Base-by-base conservation (phyloP, 768 basidiomycete species). In the Tulasnella sp. region DNA sequence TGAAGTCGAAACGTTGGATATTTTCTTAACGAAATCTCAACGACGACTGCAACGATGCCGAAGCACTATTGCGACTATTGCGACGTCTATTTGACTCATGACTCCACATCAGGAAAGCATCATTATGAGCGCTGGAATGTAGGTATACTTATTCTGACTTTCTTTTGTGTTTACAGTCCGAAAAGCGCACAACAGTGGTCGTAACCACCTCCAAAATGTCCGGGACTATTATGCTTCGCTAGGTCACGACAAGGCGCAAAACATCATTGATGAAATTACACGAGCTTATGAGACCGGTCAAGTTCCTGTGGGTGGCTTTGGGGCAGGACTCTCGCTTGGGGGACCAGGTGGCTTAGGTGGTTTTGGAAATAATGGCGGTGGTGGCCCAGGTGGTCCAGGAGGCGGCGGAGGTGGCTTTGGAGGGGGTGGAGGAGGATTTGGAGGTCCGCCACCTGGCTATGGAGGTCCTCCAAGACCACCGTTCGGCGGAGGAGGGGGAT, bases 191-290 rank as follows among this genome's bases (percentile, higher is more conserved):
- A 98, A 99, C 73, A 90, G 86, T 60, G 96, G 96, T 64, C 80
- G 94, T 60, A 99, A 99, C 73, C 96, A 99, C 69, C 79, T 98
- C 41, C 78, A 90, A 41, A 99, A 99, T 70, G 94, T 99, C 60
- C 76, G 91, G 61, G 94, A 98, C 67, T 99, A 98, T 71, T 99
- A 96, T 73, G 90, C 92, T 11, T 92, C 68, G 11, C 65, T 76
- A 53, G 74, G 74, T 58, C 92, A 97, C 72, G 93, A 98, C 78
- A 94, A 94, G 71, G 93, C 94, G 17, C 96, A 99, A 72, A 91
- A 75, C 66, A 92, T 98, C 70, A 98, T 99, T 69, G 94, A 99
- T 79, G 90, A 94, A 72, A 98, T 99, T 71, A 93, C 92, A 38
- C 83, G 87, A 21, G 84, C 87, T 24, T 96, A 94, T 68, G 94